A percentile compares a stretch with the other conserved stretches of the same genome.
These are phyloP conservation scores for Purshia tridentata DNA, from an alignment of 306 rosid species.

Conservation along the genomic window DNA sequence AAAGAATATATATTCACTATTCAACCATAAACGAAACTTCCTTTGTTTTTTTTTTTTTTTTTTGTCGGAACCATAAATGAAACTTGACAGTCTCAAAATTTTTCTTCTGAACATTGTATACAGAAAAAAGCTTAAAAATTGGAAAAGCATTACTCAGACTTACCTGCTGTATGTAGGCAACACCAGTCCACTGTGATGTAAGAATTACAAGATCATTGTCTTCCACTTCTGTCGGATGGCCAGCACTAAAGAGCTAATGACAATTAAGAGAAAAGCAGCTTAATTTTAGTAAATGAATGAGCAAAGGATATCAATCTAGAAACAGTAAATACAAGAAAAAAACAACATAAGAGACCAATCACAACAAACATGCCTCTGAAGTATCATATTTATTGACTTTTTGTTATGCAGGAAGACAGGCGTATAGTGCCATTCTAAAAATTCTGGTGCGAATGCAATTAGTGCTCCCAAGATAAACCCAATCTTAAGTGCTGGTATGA, in stretches of 20 bases:
- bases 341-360: neutral
- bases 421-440: neutral
- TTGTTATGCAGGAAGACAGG: neutral
- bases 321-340: slow-evolving; percentile 10
- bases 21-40: no score
- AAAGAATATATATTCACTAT: no score
- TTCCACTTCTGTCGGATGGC: slow-evolving; percentile 54
- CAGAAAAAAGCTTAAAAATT: no score
- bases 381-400: neutral
- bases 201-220: slow-evolving; percentile 71
- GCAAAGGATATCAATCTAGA: slow-evolving; percentile 9
- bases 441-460: neutral
- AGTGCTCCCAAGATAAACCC: slow-evolving; percentile 7
- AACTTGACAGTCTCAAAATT: neutral
- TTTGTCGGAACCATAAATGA: neutral
- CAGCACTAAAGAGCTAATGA: slow-evolving; percentile 61
- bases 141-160: slow-evolving; percentile 19
- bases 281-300: slow-evolving; percentile 18
- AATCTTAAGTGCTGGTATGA: neutral
- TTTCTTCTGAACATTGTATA: neutral
- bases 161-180: slow-evolving; percentile 75
- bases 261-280: slow-evolving; percentile 21
- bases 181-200: slow-evolving; percentile 91
- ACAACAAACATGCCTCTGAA: neutral
- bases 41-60: no score